A percentile compares a stretch with the other conserved stretches of the same genome.
Evolutionary conservation across 73 alveolate species (phyloP).

Genomic region (Tetrahymena malaccensis): DNA sequence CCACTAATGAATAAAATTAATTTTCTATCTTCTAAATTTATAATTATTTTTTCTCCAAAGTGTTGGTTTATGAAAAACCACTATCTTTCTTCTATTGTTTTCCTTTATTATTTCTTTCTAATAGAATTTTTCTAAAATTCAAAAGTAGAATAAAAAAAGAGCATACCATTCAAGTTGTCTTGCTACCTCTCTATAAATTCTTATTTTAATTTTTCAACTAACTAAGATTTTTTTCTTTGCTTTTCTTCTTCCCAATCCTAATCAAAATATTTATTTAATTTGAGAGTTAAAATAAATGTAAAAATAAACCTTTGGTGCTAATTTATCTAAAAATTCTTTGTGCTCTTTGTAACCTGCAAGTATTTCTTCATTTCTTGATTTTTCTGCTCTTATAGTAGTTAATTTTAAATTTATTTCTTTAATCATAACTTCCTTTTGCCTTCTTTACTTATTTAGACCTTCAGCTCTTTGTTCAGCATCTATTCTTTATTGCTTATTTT

Average conservation of each 20-base stretch:
- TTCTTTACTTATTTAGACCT: constrained; percentile 4
- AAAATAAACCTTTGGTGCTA: constrained; percentile 12
- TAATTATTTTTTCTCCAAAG: neutral
- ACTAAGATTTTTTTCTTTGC: neutral
- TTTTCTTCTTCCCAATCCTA: constrained; percentile 39
- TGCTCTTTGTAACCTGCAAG: constrained; percentile 37
- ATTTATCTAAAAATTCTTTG: constrained; percentile 32
- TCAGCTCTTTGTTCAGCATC: constrained; percentile 46
- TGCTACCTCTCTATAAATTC: neutral
- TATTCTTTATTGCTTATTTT: constrained; percentile 15
- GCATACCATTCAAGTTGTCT: neutral
- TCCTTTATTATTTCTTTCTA: neutral
- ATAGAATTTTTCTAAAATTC: neutral
- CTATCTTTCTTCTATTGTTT: neutral
- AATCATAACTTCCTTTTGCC: constrained; percentile 15
- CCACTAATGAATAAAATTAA: neutral
- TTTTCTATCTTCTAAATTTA: neutral
- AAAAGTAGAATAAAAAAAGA: neutral
- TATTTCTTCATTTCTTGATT: constrained; percentile 38
- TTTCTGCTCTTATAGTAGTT: constrained; percentile 36
- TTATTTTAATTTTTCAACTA: neutral
- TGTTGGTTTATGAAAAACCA: neutral
- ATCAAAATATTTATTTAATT: neutral
- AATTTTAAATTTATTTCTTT: constrained; percentile 14
- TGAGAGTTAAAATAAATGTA: neutral